Evolutionary conservation across 2,329 filamentous ascomycete species (phyloP), one percentile per base, ranked within the genome.

Genomic region (Venturia carpophila): DNA sequence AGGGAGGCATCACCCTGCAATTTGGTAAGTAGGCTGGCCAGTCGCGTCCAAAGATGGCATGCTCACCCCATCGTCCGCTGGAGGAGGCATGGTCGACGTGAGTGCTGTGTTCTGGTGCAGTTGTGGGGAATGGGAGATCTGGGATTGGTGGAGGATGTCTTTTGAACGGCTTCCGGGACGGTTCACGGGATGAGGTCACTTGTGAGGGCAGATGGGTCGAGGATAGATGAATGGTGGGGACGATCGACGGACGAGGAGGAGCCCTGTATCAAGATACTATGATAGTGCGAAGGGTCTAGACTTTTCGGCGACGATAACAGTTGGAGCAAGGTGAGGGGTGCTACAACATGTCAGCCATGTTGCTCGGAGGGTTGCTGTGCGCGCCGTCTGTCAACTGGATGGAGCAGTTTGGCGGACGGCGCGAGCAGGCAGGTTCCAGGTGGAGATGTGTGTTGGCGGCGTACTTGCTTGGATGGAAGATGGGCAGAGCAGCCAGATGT

Each of bases 171-270:
- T 37, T 37, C 17, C 30, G 30, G 27, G 30, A 30, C 11, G 30
- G 52, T 21, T 37, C 21, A 7, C 52, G 27, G 52, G 52, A 58
- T 58, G 52, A 58, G 52, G 52, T 58, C 52, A 58, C 52, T 58
- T 7, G 52, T 10, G 17, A 56, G 34, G 49, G 49, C 49, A 24
- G 49, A 34, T 56, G 30, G 27, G 52, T 58, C 52, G 52, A 58
- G 52, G 52, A 58, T 58, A 58, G 19, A 58, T 58, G 52, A 58
- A 37, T 58, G 27, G 52, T 58, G 30, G 52, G 17, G 52, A 58
- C 27, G 52, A 58, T 37, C 52, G 52, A 58, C 52, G 34, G 52
- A 58, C 52, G 52, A 37, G 52, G 52, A 37, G 19, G 52, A 19
- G 52, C 30, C 4, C 37, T 37, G 52, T 58, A 30, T 9, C 30